Percentiles rank a stretch among this genome's conserved stretches.
Conservation (phyloP, 179 eudicot species). For the Silene vulgaris region DNA sequence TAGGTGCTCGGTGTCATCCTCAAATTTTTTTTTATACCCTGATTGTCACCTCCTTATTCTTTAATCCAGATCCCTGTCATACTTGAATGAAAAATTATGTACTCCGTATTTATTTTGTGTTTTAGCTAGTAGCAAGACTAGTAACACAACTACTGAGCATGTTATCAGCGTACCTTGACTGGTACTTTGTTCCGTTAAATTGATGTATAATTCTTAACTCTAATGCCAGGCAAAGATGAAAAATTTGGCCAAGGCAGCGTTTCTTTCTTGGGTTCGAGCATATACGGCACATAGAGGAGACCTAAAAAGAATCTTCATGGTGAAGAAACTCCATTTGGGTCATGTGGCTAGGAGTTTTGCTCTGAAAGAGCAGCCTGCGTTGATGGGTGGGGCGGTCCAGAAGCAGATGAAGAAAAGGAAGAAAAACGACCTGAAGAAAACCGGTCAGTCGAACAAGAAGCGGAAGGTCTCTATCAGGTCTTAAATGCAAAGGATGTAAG, state of each 20-base stretch:
- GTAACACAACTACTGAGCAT: background rate
- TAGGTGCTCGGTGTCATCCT: background rate
- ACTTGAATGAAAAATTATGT: too few relatives aligned
- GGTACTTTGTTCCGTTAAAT: background rate
- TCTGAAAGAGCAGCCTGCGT: slow-evolving; percentile 78
- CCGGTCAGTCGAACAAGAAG: slow-evolving; percentile 33
- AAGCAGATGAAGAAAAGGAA: slow-evolving; percentile 32
- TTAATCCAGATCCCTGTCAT: too few relatives aligned
- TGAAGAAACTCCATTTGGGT: slow-evolving; percentile 92
- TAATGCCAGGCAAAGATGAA: slow-evolving; percentile 49
- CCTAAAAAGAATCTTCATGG: slow-evolving; percentile 76
- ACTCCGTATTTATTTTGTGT: too few relatives aligned
- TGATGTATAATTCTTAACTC: slow-evolving; percentile 15
- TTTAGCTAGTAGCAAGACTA: too few relatives aligned
- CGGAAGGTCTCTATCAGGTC: slow-evolving; percentile 32
- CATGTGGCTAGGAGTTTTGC: slow-evolving; percentile 95
- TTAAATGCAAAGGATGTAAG: slow-evolving; percentile 28
- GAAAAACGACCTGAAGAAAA: slow-evolving; percentile 46
- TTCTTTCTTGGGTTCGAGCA: slow-evolving; percentile 89
- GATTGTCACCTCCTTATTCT: background rate
- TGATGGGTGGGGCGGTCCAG: slow-evolving; percentile 61
- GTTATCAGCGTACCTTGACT: background rate
- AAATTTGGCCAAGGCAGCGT: slow-evolving; percentile 67
- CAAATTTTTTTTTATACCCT: background rate
- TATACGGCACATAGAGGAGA: slow-evolving; percentile 93